A percentile compares a stretch with the other conserved stretches of the same genome.
Conservation (phyloP, 1,284 basidiomycete species). For the Psilocybe mexicana region DNA sequence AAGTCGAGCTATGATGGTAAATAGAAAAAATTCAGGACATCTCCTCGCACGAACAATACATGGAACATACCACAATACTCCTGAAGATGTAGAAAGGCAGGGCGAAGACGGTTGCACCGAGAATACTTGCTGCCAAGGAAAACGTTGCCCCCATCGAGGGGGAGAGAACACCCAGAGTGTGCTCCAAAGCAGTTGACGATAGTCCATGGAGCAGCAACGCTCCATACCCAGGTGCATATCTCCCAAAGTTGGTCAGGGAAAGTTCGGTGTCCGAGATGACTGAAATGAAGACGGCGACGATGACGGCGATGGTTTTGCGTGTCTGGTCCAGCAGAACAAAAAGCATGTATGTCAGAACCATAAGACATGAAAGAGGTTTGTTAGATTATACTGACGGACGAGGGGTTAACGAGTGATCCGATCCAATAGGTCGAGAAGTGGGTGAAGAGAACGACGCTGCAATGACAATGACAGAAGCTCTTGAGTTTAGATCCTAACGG, state of each 20-base stretch:
- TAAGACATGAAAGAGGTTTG: not conserved
- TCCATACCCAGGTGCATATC: conserved; percentile 60
- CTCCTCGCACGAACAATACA: conserved; percentile 21
- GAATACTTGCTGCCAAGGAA: conserved; percentile 51
- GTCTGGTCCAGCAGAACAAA: conserved; percentile 31
- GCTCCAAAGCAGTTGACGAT: conserved; percentile 58
- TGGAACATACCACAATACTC: conserved; percentile 52
- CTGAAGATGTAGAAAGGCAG: conserved; percentile 65
- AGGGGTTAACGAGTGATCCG: conserved; percentile 47
- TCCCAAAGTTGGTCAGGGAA: conserved; percentile 44
- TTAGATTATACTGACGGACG: conserved; percentile 41
- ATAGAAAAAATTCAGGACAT: not conserved
- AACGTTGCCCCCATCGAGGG: conserved; percentile 56
- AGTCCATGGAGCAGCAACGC: conserved; percentile 61
- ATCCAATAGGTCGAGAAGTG: conserved; percentile 70
- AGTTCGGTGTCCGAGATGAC: conserved; percentile 57
- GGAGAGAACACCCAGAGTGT: conserved; percentile 56
- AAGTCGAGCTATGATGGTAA: conserved; percentile 32
- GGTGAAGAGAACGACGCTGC: conserved; percentile 64
- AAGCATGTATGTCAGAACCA: not conserved
- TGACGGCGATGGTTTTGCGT: conserved; percentile 46
- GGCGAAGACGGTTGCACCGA: conserved; percentile 64
- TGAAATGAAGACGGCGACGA: conserved; percentile 46
- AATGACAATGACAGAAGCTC: not conserved
- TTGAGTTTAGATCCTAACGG: not conserved